Base-by-base conservation (phyloP, 352 stramenopile species). In the Achlya hypogyna region DNA sequence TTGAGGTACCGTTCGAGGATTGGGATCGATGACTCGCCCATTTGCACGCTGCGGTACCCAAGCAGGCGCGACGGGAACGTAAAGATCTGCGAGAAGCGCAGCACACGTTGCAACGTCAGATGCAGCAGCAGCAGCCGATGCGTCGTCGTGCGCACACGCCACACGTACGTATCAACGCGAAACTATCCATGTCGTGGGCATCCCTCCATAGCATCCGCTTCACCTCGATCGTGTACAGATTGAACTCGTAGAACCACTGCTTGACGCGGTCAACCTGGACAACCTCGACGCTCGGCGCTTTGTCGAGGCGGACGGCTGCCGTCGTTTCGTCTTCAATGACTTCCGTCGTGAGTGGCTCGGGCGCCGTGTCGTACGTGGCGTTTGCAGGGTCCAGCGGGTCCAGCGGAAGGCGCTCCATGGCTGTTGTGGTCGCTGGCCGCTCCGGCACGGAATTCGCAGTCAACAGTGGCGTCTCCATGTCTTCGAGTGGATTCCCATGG, bases 211-310 rank as follows among this genome's bases (percentile, higher is more conserved):
- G 23, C 5, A n/a, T n/a, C n/a, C n/a, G n/a, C n/a, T n/a, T n/a
- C 47, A 67, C 60, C 60, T 67, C 60, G 34, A 67, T 58, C 23
- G 51, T 49, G 31, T 28, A 67, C 40, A 67, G 51, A 34, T 67
- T 67, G 51, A 58, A 67, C 34, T 27, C 51, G 51, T 67, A 67
- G n/a, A 67, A 27, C 14, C 51, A 34, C 9, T 25, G 14, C 23
- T 58, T 23, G 23, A 67, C 32, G 23, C 60, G 60, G 25, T 67
- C 42, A n/a, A 67, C 42, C 12, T 58, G 25, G 25, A 67, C 40
- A 22, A 67, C 60, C 5, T 22, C 16, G 22, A 67, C 47, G 4
- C 10, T 31, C 18, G 60, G 60, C 18, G 60, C 47, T 9, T 34
- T 56, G 10, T 56, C 49, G 25, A 56, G 49, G 2, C 31, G 49